Base-by-base conservation (phyloP, 208 protist genomes). In the Leishmania arabica region DNA sequence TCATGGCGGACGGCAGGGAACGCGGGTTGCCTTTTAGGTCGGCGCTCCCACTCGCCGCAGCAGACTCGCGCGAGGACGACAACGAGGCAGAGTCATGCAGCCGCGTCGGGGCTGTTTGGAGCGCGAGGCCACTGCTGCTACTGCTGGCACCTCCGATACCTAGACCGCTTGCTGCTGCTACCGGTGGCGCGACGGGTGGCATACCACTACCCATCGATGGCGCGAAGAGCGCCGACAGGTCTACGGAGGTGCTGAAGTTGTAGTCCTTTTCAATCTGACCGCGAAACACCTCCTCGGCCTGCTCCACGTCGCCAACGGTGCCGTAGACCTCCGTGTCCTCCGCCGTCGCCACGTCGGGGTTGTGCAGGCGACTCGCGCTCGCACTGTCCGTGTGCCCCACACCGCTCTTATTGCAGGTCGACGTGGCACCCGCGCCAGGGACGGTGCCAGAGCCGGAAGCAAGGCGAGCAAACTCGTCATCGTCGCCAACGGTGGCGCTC, bases 181-280 rank as follows among this genome's bases (percentile, higher is more conserved):
- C 31, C 75, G 64, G 31, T 58, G 74, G 31, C 34, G 56, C 74
- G 27, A 37, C n/a, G 37, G 74, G 24, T 49, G 37, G n/a, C 31
- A 34, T 24, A 27, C 24, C n/a, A 51, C 47, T 5, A 21, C 53
- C 2, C 72, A 45, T 47, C 74, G 74, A 47, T 13, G 76, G 75
- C 2, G 79, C 83, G 40, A 83, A 89, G 27, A 84, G 65, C 53
- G 37, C 27, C 31, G 73, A 84, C 11, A 87, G 15, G 40, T 84
- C 86, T 9, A 84, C 77, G 6, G 82, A 72, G 8, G 90, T 95
- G 82, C 89, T 94, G 83, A 94, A 93, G 82, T 75, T 85, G 87
- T 97, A 97, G 79, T 95, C 91, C 31, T 88, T 88, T 66, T 95
- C 91, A 80, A 97, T 97, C 72, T 97, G 93, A 34, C 75, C 83